Percentiles rank a stretch among this genome's conserved stretches.
Conservation (phyloP, 2,329 filamentous ascomycete species). For the Fusarium cyanostomum region DNA sequence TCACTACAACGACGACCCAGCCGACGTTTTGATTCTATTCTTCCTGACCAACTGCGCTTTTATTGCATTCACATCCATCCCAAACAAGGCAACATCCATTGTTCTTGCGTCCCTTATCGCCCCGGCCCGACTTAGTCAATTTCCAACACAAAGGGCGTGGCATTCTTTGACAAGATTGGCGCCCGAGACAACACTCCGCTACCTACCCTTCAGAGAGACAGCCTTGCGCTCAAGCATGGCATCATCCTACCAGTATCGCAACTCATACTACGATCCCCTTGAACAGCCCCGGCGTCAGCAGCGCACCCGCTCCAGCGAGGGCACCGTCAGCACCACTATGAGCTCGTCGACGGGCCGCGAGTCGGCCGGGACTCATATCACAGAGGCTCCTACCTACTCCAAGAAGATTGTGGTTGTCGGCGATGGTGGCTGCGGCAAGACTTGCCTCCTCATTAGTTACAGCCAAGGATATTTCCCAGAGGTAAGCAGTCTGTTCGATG, state of each 20-base stretch:
- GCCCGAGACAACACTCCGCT: constrained; percentile 32
- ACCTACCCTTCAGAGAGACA: constrained; percentile 13
- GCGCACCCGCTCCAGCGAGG: constrained; percentile 80
- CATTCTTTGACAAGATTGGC: constrained; percentile 28
- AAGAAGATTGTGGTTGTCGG: constrained; percentile 99
- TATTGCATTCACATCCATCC: not conserved
- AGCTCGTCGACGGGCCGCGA: constrained; percentile 79
- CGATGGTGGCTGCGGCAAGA: constrained; percentile 98
- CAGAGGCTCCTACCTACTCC: constrained; percentile 90
- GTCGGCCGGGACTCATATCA: constrained; percentile 84
- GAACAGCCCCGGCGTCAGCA: constrained; percentile 56
- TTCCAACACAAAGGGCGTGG: constrained; percentile 7
- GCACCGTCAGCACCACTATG: constrained; percentile 86
- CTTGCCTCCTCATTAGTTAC: constrained; percentile 97
- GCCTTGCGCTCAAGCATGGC: constrained; percentile 55
- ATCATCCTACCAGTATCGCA: constrained; percentile 64
- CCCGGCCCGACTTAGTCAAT: not conserved
- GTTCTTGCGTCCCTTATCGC: not conserved
- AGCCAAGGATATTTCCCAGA: constrained; percentile 99
- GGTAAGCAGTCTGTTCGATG: constrained; percentile 62
- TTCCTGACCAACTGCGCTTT: not conserved
- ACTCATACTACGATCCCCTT: constrained; percentile 60
- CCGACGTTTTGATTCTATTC: constrained; percentile 2
- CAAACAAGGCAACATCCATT: constrained; percentile 5
- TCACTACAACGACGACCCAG: constrained; percentile 15